Percentiles rank a stretch among this genome's conserved stretches.
Conservation (phyloP, 345 rosid genomes). For the Carallia brachiata region DNA sequence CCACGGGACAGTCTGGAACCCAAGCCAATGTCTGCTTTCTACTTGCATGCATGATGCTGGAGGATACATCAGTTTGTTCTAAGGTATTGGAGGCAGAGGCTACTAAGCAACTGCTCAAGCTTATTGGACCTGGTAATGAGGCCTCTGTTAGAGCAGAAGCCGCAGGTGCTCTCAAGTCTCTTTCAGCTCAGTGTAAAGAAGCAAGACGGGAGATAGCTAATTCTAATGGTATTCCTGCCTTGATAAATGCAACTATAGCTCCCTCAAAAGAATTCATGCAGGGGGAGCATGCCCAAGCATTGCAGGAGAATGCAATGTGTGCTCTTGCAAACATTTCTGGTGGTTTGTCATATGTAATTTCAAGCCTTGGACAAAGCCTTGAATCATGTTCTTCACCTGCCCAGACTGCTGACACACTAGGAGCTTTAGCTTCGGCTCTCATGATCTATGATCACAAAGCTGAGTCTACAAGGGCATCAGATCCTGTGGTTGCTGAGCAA, state of each 20-base stretch:
- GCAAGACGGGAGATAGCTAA: slow-evolving; percentile 88
- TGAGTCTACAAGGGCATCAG: slow-evolving; percentile 79
- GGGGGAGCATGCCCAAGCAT: slow-evolving; percentile 95
- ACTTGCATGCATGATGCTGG: slow-evolving; percentile 96
- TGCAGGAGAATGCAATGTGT: slow-evolving; percentile 99
- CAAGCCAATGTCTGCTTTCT: slow-evolving; percentile 94
- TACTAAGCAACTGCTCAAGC: slow-evolving; percentile 81
- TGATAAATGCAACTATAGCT: slow-evolving; percentile 97
- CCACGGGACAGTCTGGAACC: slow-evolving; percentile 72
- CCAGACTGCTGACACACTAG: slow-evolving; percentile 93
- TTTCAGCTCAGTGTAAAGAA: slow-evolving; percentile 89
- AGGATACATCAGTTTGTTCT: slow-evolving; percentile 85
- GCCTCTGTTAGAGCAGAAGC: slow-evolving; percentile 98
- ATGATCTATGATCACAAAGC: slow-evolving; percentile 96
- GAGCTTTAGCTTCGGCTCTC: slow-evolving; percentile 99
- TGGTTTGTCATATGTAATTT: slow-evolving; percentile 92
- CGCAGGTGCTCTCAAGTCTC: slow-evolving; percentile 95
- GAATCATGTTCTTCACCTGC: slow-evolving; percentile 95
- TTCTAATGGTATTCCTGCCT: slow-evolving; percentile 85
- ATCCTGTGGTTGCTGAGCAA: slow-evolving; percentile 71
- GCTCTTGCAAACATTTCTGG: slow-evolving; percentile 99
- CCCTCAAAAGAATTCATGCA: slow-evolving; percentile 99
- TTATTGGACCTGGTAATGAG: slow-evolving; percentile 93
- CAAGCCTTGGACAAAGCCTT: slow-evolving; percentile 99
- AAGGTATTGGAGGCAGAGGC: slow-evolving; percentile 88